Percentiles rank a stretch among this genome's conserved stretches.
These are phyloP conservation scores for Yarrowia bubula DNA, from an alignment of 805 yeast genomes.

Conservation along the genomic window DNA sequence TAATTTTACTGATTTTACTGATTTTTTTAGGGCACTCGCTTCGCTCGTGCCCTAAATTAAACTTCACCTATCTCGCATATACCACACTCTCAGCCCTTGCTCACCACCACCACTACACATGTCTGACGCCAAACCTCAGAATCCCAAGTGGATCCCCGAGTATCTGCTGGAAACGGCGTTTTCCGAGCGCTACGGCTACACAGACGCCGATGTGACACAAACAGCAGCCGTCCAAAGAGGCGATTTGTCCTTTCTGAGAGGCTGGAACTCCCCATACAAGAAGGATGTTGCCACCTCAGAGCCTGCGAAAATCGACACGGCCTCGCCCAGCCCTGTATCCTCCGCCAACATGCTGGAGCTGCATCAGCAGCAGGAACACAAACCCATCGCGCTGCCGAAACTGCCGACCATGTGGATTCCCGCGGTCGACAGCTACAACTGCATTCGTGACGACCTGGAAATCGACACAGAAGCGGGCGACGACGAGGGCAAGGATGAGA, in stretches of 20 bases:
- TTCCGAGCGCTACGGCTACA: conserved; percentile 21
- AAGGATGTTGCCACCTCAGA: not conserved
- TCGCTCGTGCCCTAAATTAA: not conserved
- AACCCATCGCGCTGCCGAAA: conserved; percentile 28
- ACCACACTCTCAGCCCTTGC: not conserved
- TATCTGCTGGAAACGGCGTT: conserved; percentile 22
- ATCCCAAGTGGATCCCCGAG: conserved; percentile 27
- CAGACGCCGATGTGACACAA: not conserved
- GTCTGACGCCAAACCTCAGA: conserved; percentile 18
- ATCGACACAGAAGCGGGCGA: conserved; percentile 19
- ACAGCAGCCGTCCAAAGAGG: not conserved
- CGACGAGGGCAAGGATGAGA: conserved; percentile 29
- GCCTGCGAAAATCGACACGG: not conserved
- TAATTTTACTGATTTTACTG: too few species aligned
- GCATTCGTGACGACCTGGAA: conserved; percentile 13
- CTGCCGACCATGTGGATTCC: conserved; percentile 31
- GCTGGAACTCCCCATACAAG: not conserved
- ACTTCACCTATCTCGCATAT: conserved; percentile 14
- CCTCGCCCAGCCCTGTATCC: not conserved
- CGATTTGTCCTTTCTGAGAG: not conserved
- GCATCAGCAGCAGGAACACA: conserved; percentile 19
- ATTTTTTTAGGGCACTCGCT: too few species aligned
- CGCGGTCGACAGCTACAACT: conserved; percentile 3
- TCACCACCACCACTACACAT: not conserved
- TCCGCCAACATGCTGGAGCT: conserved; percentile 25